A percentile compares a stretch with the other conserved stretches of the same genome.
Conservation (phyloP, 2,329 filamentous ascomycete species). For the Arthrobotrys conoides region DNA sequence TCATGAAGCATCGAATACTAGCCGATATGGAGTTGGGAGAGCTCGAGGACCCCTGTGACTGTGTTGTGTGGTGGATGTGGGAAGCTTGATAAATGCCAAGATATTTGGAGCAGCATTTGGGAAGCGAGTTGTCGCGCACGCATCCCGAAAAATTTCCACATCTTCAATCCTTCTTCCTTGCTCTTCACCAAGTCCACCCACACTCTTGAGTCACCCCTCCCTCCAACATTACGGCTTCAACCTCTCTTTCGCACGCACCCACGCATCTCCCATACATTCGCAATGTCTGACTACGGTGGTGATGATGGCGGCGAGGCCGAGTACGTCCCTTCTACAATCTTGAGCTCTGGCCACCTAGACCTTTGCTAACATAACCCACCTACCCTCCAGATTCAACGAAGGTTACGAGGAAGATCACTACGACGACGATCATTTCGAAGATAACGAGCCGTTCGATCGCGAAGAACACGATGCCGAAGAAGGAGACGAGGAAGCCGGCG, state of each 20-base stretch:
- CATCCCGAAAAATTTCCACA: slow-evolving; percentile 40
- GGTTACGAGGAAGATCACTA: slow-evolving; percentile 52
- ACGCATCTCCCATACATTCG: slow-evolving; percentile 7
- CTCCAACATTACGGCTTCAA: slow-evolving; percentile 13
- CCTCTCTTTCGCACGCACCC: not conserved
- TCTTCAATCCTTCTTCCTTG: slow-evolving; percentile 29
- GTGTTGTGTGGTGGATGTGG: not conserved
- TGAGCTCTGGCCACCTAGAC: not conserved
- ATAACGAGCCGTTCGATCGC: slow-evolving; percentile 62
- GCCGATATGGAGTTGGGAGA: not conserved
- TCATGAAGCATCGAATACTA: not conserved
- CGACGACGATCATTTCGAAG: slow-evolving; percentile 52
- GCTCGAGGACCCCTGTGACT: not conserved
- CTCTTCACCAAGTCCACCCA: slow-evolving; percentile 1
- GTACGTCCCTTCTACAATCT: slow-evolving; percentile 49
- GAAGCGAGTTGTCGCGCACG: slow-evolving; percentile 38
- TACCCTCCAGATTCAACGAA: slow-evolving; percentile 43
- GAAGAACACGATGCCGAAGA: slow-evolving; percentile 59
- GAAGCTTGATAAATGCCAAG: slow-evolving; percentile 17
- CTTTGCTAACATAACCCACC: slow-evolving; percentile 12
- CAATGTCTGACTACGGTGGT: slow-evolving; percentile 82
- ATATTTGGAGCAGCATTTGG: slow-evolving; percentile 9
- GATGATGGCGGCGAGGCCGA: slow-evolving; percentile 73
- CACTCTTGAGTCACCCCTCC: too few species aligned
- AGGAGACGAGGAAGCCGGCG: slow-evolving; percentile 32